Evolutionary conservation across 306 rosid genomes (phyloP), one percentile per base, ranked within the genome.

Genomic region (Castanea mollissima): DNA sequence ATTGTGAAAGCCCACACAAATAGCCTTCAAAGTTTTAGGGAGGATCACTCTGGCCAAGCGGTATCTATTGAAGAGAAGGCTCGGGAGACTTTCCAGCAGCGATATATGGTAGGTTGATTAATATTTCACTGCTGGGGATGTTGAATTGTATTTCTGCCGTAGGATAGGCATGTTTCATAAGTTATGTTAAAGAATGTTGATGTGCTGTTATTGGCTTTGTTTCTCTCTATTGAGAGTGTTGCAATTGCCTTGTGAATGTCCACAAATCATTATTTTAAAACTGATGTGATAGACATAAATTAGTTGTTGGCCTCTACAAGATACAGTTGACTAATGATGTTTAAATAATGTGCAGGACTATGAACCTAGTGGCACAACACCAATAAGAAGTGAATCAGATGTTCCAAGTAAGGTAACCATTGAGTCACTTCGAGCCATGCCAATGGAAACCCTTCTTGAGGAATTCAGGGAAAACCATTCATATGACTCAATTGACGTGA

Each of bases 391-490:
- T 1, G 98, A 96, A 73, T 78, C 91, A 0, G 97, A 90, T 21
- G 85, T 93, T 77, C 98, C 97, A 0, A 85, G 90, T 69, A 90
- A 93, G 73, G 93, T 85, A 21, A 89, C 92, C 3, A 91, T 96
- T 1, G 99, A 96, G 80, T 91, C 96, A 3, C 96, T 96, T 64
- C 86, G 97, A 81, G 88, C 98, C 44, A 84, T 92, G 90, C 97
- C 98, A 51, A 86, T 93, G 84, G 98, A 96, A 65, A 19, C 85
- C 15, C 98, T 96, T 71, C 82, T 91, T 0, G 99, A 93, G 78
- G 99, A 93, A 64, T 96, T 91, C 75, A 71, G 96, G 78, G 99
- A 96, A 87, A 96, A 87, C 63, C 79, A 91, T 76, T 86, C 97
- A 4, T 79, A 74, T 23, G 97, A 93, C 21, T 82, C 87, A 21